Base-by-base conservation (phyloP, 306 rosid species). In the Sechiopsis laciniata region DNA sequence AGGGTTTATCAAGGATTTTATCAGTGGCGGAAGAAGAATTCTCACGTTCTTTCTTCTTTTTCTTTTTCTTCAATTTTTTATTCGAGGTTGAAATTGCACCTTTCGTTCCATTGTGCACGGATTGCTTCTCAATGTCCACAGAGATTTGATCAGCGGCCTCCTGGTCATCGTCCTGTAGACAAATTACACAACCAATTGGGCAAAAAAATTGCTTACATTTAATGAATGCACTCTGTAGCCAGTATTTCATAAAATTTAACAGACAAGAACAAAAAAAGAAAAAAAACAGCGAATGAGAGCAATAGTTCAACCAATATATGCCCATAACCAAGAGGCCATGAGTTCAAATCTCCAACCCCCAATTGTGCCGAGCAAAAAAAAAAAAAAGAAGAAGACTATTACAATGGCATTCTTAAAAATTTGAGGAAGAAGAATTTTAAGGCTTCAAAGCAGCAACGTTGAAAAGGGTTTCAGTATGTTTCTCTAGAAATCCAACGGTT, bases 31-130 rank as follows among this genome's bases (percentile, higher is more conserved):
- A 63, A 61, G 80, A 79, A 79, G 84, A 80, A 74, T 46, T 84
- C 69, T 84, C 90, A 82, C 89, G 87, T 75, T 65, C 78, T 78
- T 80, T 93, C 88, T 88, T 93, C 83, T 88, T 92, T 70, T 93
- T 93, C 94, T 93, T 93, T 78, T 90, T 93, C 94, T 86, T 90
- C 42, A 87, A 85, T 76, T 90, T 88, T 3, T 79, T 15, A 84
- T 66, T 82, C 7, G 96, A 82, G 21, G 77, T 62, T 26, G 82
- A 75, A 77, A 75, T 83, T 50, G 48, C 83, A 57, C 74, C 61
- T 35, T 67, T 52, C 24, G 72, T 61, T 60, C 59, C 66, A 68
- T 82, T 86, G 56, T 9, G 32, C 24, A 59, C 79, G 32, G 82
- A 75, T 26, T 67, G 48, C 48, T 78, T 78, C 76, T 72, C 68